Base-by-base conservation (phyloP, 2,329 filamentous ascomycete genomes). In the Microsporum canis region DNA sequence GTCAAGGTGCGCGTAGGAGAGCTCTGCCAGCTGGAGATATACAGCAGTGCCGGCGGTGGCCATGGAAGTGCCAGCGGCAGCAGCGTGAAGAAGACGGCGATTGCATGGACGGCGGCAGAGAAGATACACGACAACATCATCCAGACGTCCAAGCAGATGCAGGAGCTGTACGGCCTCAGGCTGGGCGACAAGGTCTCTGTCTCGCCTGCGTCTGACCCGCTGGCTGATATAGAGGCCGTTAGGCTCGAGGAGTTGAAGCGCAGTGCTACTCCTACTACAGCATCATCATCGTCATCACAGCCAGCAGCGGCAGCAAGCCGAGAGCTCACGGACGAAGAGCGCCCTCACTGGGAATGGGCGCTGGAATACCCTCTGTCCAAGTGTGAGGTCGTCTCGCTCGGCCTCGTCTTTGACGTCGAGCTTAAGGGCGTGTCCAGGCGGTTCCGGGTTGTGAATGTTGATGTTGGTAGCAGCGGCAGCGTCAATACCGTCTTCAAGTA, bases 111-210 rank as follows among this genome's bases (percentile, higher is more conserved):
- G 45, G 81, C 83, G 2, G 70, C 78, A 4, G 77, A 86, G 70
- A 84, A 85, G 67, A 77, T 89, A 66, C 82, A 85, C 68, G 84
- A 83, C 65, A 82, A 86, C 64, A 79, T 89, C 61, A 78, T 88
- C 57, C 81, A 91, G 78, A 83, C 89, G 77, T 86, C 88, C 27
- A 86, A 88, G 64, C 79, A 84, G 4, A 83, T 95, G 60, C 86
- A 88, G 64, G 86, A 88, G 39, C 81, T 84, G 5, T 88, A 88
- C 66, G 84, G 83, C 0, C 82, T 95, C 66, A 86, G 87, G 63
- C 77, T 94, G 3, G 85, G 84, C 14, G 88, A 91, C 57, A 81
- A 84, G 58, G 77, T 95, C 56, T 79, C 80, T 5, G 80, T 91
- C 29, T 77, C 80, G 1, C 80, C 75, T 63, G 78, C 81, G 7